Evolutionary conservation across 352 stramenopile species (phyloP), one percentile per base, ranked within the genome.

Genomic region (Pythium sukuiense): DNA sequence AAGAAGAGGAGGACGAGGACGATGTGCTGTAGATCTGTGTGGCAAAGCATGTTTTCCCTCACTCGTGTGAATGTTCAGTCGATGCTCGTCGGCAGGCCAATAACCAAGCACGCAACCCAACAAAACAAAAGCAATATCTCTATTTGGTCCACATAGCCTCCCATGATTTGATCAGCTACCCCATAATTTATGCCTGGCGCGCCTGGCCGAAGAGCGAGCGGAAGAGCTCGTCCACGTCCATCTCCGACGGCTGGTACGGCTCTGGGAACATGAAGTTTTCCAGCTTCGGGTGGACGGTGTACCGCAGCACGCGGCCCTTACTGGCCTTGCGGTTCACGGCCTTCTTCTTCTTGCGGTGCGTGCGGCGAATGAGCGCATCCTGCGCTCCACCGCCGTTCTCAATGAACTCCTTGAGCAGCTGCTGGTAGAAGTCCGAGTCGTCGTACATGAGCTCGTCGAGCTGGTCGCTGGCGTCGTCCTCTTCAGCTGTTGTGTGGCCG

Each of bases 191-290:
- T 26, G 60, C 63, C 39, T 87, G 77, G 39, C 71, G 80, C 55
- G 80, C 60, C 54, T 90, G 81, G 49, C 83, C 87, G 56, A 96
- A 96, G 49, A 95, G 73, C 55, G 88, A 96, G 50, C 81, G 83
- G 67, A 94, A 94, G 18, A 96, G 79, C 70, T 96, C 88, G 50
- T 90, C 81, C 11, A 90, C 76, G 61, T 96, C 86, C 75, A 96
- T 92, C 55, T 88, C 80, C 13, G 85, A 76, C 41, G 76, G 79
- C 6, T 80, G 77, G 58, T 90, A 90, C 67, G 88, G 88, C 54
- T 95, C 85, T 0, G 88, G 88, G 61, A 95, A 96, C 88, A 95
- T 96, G 52, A 96, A 96, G 71, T 96, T 93, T 65, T 96, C 85
- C 27, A 96, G 78, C 74, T 96, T 96, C 0, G 88, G 85, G 70